A percentile compares a stretch with the other conserved stretches of the same genome.
Evolutionary conservation across 306 rosid species (phyloP).

Genomic region (Argentina anserina): DNA sequence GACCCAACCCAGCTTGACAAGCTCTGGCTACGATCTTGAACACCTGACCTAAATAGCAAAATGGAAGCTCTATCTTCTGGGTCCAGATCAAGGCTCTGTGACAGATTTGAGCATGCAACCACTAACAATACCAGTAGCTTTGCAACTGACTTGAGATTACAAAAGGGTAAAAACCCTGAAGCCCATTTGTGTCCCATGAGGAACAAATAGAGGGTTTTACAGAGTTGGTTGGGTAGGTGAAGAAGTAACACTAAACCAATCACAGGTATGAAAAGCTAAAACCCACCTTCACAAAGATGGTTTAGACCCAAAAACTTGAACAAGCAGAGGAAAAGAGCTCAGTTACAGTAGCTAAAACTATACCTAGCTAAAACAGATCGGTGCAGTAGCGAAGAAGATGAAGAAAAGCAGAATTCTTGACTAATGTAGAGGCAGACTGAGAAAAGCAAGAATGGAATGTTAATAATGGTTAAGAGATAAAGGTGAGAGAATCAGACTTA

Average conservation of each 20-base stretch:
- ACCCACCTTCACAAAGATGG: conserved; percentile 23
- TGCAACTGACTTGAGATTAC: conserved; percentile 24
- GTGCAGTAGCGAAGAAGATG: conserved; percentile 3
- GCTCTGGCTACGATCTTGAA: conserved; percentile 62
- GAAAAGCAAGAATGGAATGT: background rate
- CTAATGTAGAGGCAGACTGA: background rate
- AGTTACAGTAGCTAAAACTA: conserved; percentile 1
- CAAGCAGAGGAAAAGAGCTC: conserved; percentile 5
- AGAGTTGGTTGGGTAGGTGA: conserved; percentile 1
- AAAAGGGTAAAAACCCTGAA: conserved; percentile 18
- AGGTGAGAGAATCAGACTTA: conserved; percentile 21
- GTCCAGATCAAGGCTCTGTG: conserved; percentile 49
- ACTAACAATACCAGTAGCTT: conserved; percentile 36
- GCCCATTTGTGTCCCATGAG: conserved; percentile 39
- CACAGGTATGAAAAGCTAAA: conserved; percentile 9
- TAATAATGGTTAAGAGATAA: background rate
- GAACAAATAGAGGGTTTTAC: conserved; percentile 7
- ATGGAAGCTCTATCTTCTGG: conserved; percentile 67
- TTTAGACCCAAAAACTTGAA: conserved; percentile 13
- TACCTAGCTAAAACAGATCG: background rate
- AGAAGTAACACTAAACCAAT: conserved; percentile 8
- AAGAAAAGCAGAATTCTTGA: conserved; percentile 5
- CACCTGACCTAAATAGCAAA: conserved; percentile 40
- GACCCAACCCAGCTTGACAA: conserved; percentile 76
- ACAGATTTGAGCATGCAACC: conserved; percentile 34